phyloP scores from a whole-genome alignment of 495 filamentous ascomycete species.

The Cenococcum geophilum region DNA sequence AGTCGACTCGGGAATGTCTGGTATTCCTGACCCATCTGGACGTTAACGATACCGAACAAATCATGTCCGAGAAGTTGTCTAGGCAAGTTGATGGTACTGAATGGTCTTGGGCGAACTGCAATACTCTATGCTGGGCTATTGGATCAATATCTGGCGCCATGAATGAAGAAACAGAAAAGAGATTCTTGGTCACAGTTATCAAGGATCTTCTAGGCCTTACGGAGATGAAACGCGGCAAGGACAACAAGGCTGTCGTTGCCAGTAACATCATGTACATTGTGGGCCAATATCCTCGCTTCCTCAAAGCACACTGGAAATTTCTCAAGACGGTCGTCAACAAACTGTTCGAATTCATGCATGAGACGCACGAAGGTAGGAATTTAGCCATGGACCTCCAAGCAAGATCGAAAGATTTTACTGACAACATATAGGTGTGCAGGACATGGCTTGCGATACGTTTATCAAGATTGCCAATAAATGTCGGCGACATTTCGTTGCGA shows the following conservation, averaged over 20 bases:
- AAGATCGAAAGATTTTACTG: constrained; percentile 24
- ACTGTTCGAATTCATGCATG: constrained; percentile 99
- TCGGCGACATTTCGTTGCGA: constrained; percentile 90
- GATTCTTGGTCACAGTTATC: constrained; percentile 96
- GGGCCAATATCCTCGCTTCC: constrained; percentile 93
- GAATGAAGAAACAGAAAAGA: constrained; percentile 98
- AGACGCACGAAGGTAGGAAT: constrained; percentile 84
- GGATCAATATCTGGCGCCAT: constrained; percentile 97
- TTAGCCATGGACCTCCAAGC: neutral
- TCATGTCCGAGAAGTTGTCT: constrained; percentile 97
- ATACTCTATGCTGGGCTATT: constrained; percentile 98
- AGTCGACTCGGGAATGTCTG: constrained; percentile 93
- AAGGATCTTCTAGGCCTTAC: constrained; percentile 97
- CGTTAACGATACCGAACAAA: constrained; percentile 92
- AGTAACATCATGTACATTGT: constrained; percentile 99
- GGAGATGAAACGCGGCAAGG: constrained; percentile 98
- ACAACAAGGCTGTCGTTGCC: constrained; percentile 98
- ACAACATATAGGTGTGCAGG: constrained; percentile 71
- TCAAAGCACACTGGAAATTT: constrained; percentile 99
- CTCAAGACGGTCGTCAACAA: constrained; percentile 99
- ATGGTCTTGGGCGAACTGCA: constrained; percentile 99
- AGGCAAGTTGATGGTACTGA: constrained; percentile 90
- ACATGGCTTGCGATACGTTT: constrained; percentile 99
- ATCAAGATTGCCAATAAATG: constrained; percentile 99
- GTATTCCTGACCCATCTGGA: constrained; percentile 98